Conservation (phyloP, 257 asterid genomes). For the Primulina eburnea region DNA sequence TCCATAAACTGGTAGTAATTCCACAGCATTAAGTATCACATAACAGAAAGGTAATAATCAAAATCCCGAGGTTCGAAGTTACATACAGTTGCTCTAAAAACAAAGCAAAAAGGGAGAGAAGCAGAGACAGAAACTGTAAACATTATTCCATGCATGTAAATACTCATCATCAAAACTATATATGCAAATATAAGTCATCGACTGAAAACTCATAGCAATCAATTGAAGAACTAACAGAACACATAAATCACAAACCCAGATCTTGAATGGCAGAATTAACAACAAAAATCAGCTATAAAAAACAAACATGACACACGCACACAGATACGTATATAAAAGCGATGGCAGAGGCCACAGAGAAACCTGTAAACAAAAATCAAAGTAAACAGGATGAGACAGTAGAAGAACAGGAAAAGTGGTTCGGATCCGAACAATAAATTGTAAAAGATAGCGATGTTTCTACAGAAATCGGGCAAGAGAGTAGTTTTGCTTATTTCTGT, state of each 20-base stretch:
- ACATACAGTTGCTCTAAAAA: not conserved
- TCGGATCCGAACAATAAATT: not conserved
- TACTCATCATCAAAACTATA: not conserved
- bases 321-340: not conserved
- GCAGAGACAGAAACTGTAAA: not conserved
- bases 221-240: not conserved
- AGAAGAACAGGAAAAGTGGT: too few relatives aligned
- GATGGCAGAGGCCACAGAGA: slow-evolving; percentile 10
- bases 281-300: slow-evolving; percentile 9
- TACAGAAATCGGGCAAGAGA: not conserved
- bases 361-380: slow-evolving; percentile 31
- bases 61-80: slow-evolving; percentile 1
- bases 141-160: slow-evolving; percentile 11
- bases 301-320: not conserved
- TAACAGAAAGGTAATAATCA: not conserved
- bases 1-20: not conserved
- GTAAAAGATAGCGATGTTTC: not conserved
- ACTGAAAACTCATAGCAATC: not conserved
- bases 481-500: not conserved
- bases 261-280: not conserved
- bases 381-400: not conserved
- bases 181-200: not conserved
- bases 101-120: not conserved
- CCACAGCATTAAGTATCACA: not conserved
- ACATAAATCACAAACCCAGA: not conserved